phyloP scores from a whole-genome alignment of 2,329 filamentous ascomycete genomes.

The Metarhizium anisopliae region DNA sequence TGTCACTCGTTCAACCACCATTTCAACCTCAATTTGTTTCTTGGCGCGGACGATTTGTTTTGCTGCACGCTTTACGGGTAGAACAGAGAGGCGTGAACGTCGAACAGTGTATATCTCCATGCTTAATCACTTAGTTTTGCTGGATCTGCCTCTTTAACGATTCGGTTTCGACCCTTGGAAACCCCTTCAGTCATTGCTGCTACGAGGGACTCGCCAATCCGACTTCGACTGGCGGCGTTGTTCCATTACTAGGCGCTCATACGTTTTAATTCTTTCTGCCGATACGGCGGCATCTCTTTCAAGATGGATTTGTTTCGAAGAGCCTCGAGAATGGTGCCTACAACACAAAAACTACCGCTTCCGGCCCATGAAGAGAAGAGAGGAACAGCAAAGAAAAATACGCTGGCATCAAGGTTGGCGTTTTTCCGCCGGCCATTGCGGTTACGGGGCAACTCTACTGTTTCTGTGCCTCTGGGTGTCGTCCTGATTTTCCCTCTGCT shows the following conservation, averaged over 20 bases:
- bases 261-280: background rate
- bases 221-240: background rate
- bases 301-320: conserved; percentile 51
- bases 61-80: background rate
- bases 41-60: background rate
- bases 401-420: conserved; percentile 47
- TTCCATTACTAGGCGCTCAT: background rate
- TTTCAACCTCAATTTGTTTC: background rate
- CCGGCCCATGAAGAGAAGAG: conserved; percentile 45
- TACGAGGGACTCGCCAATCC: background rate
- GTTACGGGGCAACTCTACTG: conserved; percentile 80
- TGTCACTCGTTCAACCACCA: background rate
- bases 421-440: conserved; percentile 84
- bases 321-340: conserved; percentile 41
- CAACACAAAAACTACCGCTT: conserved; percentile 29
- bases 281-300: conserved; percentile 2
- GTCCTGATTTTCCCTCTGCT: conserved; percentile 89
- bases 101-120: background rate
- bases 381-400: conserved; percentile 26
- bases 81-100: background rate
- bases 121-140: background rate
- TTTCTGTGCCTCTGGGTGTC: conserved; percentile 86
- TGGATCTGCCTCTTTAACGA: background rate
- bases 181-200: background rate
- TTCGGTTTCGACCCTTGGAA: background rate